Conservation (phyloP, 2,329 filamentous ascomycete species). For the Monilinia fructicola region DNA sequence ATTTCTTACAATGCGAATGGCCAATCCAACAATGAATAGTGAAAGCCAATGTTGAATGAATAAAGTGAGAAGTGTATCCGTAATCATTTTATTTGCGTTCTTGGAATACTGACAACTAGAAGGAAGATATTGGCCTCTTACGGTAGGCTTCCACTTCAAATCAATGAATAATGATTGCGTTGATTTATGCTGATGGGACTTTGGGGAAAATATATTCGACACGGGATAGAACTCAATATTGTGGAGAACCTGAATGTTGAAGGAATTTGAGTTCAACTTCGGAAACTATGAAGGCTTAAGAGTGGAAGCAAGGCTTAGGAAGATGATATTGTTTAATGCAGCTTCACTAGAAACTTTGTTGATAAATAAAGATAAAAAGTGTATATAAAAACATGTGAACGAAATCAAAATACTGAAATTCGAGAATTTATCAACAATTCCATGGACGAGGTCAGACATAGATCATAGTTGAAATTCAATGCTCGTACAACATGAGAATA, state of each 20-base stretch:
- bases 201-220: not conserved
- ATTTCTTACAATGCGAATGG: conserved; percentile 50
- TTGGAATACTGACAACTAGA: too few species aligned
- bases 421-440: not conserved
- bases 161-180: not conserved
- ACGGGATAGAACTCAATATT: not conserved
- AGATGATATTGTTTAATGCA: not conserved
- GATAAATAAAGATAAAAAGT: not conserved
- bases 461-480: not conserved
- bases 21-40: conserved; percentile 40
- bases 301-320: not conserved
- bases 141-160: not conserved
- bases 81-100: conserved; percentile 8
- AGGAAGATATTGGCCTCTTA: too few species aligned
- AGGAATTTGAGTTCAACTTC: not conserved
- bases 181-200: not conserved
- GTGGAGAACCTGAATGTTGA: not conserved
- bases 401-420: too few species aligned
- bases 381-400: not conserved
- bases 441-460: not conserved
- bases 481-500: not conserved
- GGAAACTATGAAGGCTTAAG: too few species aligned
- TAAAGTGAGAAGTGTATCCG: conserved; percentile 11
- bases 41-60: conserved; percentile 45
- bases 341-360: too few species aligned